Evolutionary conservation across 495 filamentous ascomycete species (phyloP), one percentile per base, ranked within the genome.

Genomic region (Pyrenula aspistea): DNA sequence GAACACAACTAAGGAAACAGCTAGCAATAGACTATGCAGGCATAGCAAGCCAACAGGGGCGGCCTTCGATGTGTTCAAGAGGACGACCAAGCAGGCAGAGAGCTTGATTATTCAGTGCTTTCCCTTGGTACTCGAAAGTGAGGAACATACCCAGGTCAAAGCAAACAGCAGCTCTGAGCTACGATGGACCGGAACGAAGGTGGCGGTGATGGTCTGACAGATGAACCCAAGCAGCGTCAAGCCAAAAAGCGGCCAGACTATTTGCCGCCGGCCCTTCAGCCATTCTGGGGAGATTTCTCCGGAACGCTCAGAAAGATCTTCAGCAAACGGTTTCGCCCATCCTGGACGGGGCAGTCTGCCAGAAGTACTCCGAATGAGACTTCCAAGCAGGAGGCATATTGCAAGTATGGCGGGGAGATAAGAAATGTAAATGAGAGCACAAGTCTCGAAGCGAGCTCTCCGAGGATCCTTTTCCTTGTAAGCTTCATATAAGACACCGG

Each of bases 291-390:
- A 56, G 3, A 72, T 51, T 4, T 75, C 69, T 42, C 62, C 63
- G 24, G 61, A 56, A 22, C 53, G 56, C 8, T 64, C 59, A 55
- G 69, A 67, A 22, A 67, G 63, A 52, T 78, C 67, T 59, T 76
- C 67, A 2, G 81, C 63, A 55, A 83, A 83, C 8, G 73, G 63
- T 36, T 57, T 62, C 2, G 72, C 71, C 80, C 79, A 84, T 65
- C 60, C 65, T 19, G 81, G 80, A 49, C 60, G 59, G 12, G 63
- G 59, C 2, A 57, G 53, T 42, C 15, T 42, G 15, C 31, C 31
- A 42, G 31, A 42, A 8, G 31, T 15, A 4, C 4, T 15, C 15
- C 31, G 31, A n/a, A 73, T 25, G n/a, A 71, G 8, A 57, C 74
- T 68, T 21, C 56, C 61, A 2, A 77, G 50, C 2, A 72, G 55